Evolutionary conservation across 139 green algal species (phyloP), one percentile per base, ranked within the genome.

Genomic region (Chlorella sp.): DNA sequence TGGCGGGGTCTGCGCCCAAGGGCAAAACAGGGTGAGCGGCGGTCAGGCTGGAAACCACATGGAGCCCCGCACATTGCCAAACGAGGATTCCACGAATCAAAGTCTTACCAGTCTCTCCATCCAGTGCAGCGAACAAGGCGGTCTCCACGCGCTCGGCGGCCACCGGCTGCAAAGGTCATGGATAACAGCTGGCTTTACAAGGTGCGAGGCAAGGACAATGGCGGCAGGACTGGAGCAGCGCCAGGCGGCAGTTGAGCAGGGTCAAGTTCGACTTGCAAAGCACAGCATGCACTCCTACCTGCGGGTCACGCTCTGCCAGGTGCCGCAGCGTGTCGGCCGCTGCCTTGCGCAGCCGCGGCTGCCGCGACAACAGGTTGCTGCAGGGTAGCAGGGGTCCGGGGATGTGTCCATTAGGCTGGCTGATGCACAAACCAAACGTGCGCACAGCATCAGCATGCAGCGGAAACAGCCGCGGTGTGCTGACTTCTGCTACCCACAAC

Each of bases 301-400:
- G 54, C 7, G 93, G 80, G 46, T 98, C 94, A 1, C 91, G 88
- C 81, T 98, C 95, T 19, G 92, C 93, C 79, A 99, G 87, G 81
- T 99, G 96, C 38, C 93, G 92, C 82, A 99, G 87, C 32, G 96
- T 99, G 74, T 89, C 90, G 2, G 96, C 94, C 6, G 96, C 94
- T 20, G 96, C 96, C 46, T 87, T 86, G 14, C 96, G 90, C 65
- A 99, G 86, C 22, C 90, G 92, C 11, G 95, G 93, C 81, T 95
- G 89, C 34, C 83, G 90, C 2, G 95, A 96, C 48, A 80, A 74
- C 51, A 97, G 86, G 41, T 87, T 93, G 79, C 64, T 70, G 76
- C 74, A 48, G 56, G 85, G 32, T 14, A 38, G 6, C 13, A 7
- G 11, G 26, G 34, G 20, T 1, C 3, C 6, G 20, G 48, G 3